Percentiles rank a stretch among this genome's conserved stretches.
Conservation (phyloP, 2,329 filamentous ascomycete species). For the Ascochyta viciae-villosae region DNA sequence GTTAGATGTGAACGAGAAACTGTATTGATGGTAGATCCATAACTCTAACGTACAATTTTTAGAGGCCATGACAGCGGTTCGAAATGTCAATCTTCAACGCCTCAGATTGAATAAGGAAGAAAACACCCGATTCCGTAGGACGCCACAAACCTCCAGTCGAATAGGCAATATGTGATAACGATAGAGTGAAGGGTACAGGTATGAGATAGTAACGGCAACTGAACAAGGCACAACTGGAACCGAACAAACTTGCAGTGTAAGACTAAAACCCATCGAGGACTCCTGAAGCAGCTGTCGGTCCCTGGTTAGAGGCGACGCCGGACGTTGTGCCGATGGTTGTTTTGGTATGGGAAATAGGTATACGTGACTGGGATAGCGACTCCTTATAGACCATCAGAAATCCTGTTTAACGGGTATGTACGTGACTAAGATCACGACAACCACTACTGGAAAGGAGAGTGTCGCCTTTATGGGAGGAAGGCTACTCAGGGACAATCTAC, state of each 20-base stretch:
- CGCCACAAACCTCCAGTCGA: background rate
- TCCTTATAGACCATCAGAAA: background rate
- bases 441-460: background rate
- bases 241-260: background rate
- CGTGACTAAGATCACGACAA: background rate
- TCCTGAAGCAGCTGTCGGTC: background rate
- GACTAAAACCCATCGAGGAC: background rate
- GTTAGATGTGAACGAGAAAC: no score
- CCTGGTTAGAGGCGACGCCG: background rate
- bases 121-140: background rate
- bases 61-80: background rate
- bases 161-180: background rate
- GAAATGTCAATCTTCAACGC: background rate
- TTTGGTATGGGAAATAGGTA: background rate
- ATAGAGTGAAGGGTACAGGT: slow-evolving; percentile 13
- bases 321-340: background rate
- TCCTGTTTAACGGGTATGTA: background rate
- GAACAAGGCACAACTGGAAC: background rate
- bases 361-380: background rate
- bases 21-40: background rate
- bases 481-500: background rate
- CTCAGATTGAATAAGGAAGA: background rate
- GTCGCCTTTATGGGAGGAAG: background rate
- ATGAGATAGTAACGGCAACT: background rate
- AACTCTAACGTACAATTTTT: background rate